phyloP scores from a whole-genome alignment of 768 basidiomycete genomes.

The Lactifluus subvellereus region DNA sequence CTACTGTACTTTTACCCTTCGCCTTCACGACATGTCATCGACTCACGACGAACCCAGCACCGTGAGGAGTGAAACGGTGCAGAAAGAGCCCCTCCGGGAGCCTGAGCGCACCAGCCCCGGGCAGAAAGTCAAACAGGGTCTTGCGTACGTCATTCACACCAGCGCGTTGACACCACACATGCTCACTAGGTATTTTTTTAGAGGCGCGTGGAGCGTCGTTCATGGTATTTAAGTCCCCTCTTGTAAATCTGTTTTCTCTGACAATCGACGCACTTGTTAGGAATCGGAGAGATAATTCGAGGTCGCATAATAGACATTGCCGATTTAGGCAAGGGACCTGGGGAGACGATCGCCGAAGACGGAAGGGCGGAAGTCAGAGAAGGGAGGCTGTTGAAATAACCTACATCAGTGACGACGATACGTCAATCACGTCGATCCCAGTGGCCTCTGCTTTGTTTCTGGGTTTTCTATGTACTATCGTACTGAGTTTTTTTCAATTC shows the following conservation, averaged over 20 bases:
- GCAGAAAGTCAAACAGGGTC: constrained; percentile 1
- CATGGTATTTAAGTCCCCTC: constrained; percentile 1
- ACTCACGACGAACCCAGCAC: not conserved
- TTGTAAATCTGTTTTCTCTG: not conserved
- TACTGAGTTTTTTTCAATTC: too few species aligned
- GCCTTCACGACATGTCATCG: constrained; percentile 6
- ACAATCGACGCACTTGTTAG: not conserved
- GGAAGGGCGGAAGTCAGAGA: constrained; percentile 10
- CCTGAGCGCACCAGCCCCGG: not conserved
- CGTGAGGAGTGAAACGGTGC: not conserved
- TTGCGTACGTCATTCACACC: constrained; percentile 5
- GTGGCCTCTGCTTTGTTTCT: too few species aligned
- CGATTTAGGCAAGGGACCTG: constrained; percentile 11
- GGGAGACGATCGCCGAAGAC: constrained; percentile 2
- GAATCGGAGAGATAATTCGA: constrained; percentile 16
- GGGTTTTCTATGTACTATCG: too few species aligned
- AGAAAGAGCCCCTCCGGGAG: not conserved
- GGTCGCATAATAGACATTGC: constrained; percentile 10
- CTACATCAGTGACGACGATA: not conserved
- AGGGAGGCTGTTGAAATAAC: constrained; percentile 1
- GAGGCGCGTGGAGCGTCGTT: constrained; percentile 2
- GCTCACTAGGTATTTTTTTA: not conserved
- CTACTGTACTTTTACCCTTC: not conserved
- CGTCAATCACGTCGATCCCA: too few species aligned
- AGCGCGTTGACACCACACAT: not conserved